phyloP scores from a whole-genome alignment of 2,329 filamentous ascomycete species.

The Kalmusia sp. region DNA sequence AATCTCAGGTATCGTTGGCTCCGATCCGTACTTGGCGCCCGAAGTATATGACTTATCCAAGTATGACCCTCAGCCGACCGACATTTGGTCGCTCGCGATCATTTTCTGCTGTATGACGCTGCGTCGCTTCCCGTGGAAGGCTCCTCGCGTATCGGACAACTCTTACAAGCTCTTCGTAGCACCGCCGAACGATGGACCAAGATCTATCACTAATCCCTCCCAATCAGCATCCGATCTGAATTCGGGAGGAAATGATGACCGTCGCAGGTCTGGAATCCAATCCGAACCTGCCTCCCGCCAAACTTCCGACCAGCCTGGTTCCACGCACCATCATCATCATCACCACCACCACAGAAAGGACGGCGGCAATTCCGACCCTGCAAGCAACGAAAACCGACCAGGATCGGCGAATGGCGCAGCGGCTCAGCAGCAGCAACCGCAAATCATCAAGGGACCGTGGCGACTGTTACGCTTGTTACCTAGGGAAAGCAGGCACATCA shows the following conservation, averaged over 20 bases:
- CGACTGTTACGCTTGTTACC: constrained; percentile 85
- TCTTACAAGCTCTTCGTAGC: constrained; percentile 93
- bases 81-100: constrained; percentile 98
- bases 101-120: constrained; percentile 99
- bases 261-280: constrained; percentile 31
- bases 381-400: constrained; percentile 17
- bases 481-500: constrained; percentile 86
- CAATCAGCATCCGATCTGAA: constrained; percentile 46
- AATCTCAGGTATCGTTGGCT: constrained; percentile 73
- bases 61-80: constrained; percentile 91
- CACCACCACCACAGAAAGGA: constrained; percentile 41
- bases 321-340: constrained; percentile 37
- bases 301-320: constrained; percentile 31
- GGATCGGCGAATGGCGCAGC: constrained; percentile 21
- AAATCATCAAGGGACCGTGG: constrained; percentile 89
- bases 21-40: constrained; percentile 94
- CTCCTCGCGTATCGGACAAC: constrained; percentile 88
- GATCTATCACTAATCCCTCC: constrained; percentile 38
- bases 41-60: constrained; percentile 94
- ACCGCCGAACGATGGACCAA: constrained; percentile 67
- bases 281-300: constrained; percentile 52
- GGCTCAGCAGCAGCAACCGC: constrained; percentile 58
- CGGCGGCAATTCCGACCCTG: constrained; percentile 25
- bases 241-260: constrained; percentile 44
- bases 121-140: constrained; percentile 95